Percentiles rank a stretch among this genome's conserved stretches.
Conservation (phyloP, 495 filamentous ascomycete genomes). For the Monascus purpureus region DNA sequence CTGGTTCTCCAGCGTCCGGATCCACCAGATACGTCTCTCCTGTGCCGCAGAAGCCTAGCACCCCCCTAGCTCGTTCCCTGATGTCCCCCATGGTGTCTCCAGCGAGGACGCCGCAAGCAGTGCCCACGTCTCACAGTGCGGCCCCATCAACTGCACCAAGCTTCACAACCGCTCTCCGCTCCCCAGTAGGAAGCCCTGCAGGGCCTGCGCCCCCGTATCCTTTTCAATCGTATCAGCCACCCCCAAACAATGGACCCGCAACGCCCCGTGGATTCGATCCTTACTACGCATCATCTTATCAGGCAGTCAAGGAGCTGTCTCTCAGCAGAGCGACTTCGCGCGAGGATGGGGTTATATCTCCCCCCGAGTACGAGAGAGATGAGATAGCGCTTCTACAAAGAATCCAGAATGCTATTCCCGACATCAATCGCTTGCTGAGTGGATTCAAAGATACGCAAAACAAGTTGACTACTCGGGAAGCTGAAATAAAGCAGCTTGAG, state of each 20-base stretch:
- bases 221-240: slow-evolving; percentile 10
- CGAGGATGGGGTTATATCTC: slow-evolving; percentile 18
- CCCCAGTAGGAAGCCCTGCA: slow-evolving; percentile 24
- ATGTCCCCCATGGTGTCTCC: slow-evolving; percentile 28
- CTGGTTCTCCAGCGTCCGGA: slow-evolving; percentile 6
- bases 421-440: slow-evolving; percentile 32
- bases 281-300: slow-evolving; percentile 19
- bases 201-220: slow-evolving; percentile 22
- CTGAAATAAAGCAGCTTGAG: slow-evolving; percentile 31
- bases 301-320: slow-evolving; percentile 16
- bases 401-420: slow-evolving; percentile 35
- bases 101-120: slow-evolving; percentile 13
- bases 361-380: slow-evolving; percentile 21
- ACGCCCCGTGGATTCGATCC: slow-evolving; percentile 20
- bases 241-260: slow-evolving; percentile 10
- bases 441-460: slow-evolving; percentile 32
- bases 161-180: slow-evolving; percentile 19
- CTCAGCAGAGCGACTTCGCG: slow-evolving; percentile 10
- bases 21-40: slow-evolving; percentile 4
- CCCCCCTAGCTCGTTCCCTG: slow-evolving; percentile 24
- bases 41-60: slow-evolving; percentile 18
- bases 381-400: slow-evolving; percentile 31
- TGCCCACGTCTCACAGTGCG: background rate
- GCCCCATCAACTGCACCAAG: slow-evolving; percentile 9
- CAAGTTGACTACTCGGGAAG: slow-evolving; percentile 28